Percentiles rank a stretch among this genome's conserved stretches.
These are phyloP conservation scores for Sporodiniella umbellata DNA, from an alignment of 371 early-diverging fungal species.

Conservation along the genomic window DNA sequence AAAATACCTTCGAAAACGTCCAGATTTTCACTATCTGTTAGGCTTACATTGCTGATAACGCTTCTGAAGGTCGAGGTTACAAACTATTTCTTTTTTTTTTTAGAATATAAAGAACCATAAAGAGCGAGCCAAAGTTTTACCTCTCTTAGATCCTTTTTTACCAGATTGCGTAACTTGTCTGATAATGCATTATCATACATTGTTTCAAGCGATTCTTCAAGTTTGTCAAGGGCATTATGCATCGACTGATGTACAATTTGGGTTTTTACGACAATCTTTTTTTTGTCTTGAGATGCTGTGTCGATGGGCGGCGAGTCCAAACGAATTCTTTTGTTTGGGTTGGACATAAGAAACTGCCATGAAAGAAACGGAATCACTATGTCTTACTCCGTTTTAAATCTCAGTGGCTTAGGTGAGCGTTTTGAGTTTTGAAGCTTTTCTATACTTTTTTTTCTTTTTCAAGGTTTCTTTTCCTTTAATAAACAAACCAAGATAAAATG, in stretches of 20 bases:
- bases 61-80: background rate
- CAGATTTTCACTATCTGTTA: background rate
- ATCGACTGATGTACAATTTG: background rate
- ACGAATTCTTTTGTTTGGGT: background rate
- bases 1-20: background rate
- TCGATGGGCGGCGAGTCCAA: background rate
- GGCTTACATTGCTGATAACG: background rate
- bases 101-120: too few species aligned
- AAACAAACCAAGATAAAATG: constrained; percentile 16
- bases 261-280: background rate
- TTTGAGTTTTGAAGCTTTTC: too few species aligned
- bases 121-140: too few species aligned
- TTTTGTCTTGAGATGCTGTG: background rate
- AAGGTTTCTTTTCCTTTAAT: too few species aligned
- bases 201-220: constrained; percentile 1
- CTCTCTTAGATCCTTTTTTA: background rate
- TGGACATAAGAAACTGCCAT: too few species aligned
- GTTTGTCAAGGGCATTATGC: background rate
- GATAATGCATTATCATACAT: background rate
- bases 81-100: background rate
- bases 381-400: too few species aligned
- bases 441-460: constrained; percentile 4
- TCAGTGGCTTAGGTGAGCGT: too few species aligned
- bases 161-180: background rate
- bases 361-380: too few species aligned